These are phyloP conservation scores for Botrytis aclada DNA, from an alignment of 2,329 filamentous ascomycete genomes.

Conservation along the genomic window DNA sequence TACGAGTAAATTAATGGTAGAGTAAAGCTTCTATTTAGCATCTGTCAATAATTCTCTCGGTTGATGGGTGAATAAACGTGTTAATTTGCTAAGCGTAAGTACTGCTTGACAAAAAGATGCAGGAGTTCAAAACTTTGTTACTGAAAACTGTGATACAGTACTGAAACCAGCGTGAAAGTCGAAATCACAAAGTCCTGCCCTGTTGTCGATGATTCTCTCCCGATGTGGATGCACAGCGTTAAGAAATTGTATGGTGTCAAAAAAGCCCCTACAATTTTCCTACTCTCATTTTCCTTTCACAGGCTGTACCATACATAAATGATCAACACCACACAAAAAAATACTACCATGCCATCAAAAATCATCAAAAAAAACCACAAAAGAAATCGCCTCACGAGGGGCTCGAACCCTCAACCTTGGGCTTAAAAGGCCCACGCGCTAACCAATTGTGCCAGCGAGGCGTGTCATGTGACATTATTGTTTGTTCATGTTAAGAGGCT, in stretches of 20 bases:
- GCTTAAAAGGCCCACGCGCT: constrained; percentile 18
- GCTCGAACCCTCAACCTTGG: constrained; percentile 16
- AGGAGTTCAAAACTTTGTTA: not conserved
- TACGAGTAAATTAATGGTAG: not conserved
- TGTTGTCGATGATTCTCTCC: not conserved
- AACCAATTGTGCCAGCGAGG: constrained; percentile 15
- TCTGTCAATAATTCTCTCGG: no score
- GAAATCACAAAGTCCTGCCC: not conserved
- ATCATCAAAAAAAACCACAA: not conserved
- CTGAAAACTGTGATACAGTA: not conserved
- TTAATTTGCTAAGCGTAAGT: not conserved
- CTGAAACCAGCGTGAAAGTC: not conserved
- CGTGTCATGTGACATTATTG: not conserved
- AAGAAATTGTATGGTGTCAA: not conserved
- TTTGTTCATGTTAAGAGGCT: no score
- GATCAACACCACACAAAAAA: not conserved
- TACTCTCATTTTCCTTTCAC: not conserved
- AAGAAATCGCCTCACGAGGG: not conserved
- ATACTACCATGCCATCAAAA: accelerated
- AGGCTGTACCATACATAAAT: not conserved
- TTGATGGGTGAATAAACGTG: not conserved
- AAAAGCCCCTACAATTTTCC: not conserved
- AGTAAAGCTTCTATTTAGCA: not conserved
- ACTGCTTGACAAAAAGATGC: not conserved
- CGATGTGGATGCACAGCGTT: not conserved